A percentile compares a stretch with the other conserved stretches of the same genome.
phyloP scores from a whole-genome alignment of 2,329 filamentous ascomycete species.

The Fusarium algeriense region DNA sequence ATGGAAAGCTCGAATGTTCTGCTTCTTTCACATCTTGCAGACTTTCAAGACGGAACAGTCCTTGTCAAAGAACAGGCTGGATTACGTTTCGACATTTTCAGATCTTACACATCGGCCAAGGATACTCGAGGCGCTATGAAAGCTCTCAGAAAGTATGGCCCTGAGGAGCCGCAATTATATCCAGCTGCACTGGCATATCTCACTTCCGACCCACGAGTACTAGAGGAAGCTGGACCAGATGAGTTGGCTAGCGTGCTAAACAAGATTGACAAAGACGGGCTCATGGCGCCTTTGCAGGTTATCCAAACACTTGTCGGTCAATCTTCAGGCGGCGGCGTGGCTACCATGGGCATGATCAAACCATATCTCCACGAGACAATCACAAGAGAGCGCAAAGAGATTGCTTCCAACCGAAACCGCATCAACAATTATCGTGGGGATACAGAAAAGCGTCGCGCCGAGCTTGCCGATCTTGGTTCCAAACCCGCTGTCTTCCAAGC shows the following conservation, averaged over 20 bases:
- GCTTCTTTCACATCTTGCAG: slow-evolving; percentile 88
- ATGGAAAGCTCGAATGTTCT: slow-evolving; percentile 97
- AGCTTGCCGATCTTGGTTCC: slow-evolving; percentile 80
- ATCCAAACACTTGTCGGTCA: slow-evolving; percentile 88
- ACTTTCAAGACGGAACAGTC: slow-evolving; percentile 90
- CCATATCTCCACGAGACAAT: slow-evolving; percentile 91
- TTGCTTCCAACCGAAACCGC: slow-evolving; percentile 80
- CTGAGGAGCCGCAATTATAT: slow-evolving; percentile 91
- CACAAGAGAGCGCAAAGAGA: slow-evolving; percentile 87
- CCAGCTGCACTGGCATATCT: slow-evolving; percentile 94
- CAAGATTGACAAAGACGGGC: slow-evolving; percentile 88
- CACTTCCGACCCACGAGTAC: slow-evolving; percentile 82
- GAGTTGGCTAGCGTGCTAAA: slow-evolving; percentile 84
- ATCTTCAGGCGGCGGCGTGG: slow-evolving; percentile 69
- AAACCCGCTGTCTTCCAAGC: slow-evolving; percentile 93
- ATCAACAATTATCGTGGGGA: slow-evolving; percentile 87
- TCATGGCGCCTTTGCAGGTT: slow-evolving; percentile 96
- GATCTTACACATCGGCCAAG: slow-evolving; percentile 91
- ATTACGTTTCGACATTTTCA: slow-evolving; percentile 93
- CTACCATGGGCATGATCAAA: slow-evolving; percentile 98
- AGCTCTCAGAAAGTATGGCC: slow-evolving; percentile 90
- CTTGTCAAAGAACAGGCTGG: slow-evolving; percentile 95
- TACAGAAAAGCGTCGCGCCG: slow-evolving; percentile 81
- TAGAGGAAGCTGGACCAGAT: slow-evolving; percentile 85
- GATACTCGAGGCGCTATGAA: slow-evolving; percentile 93